Evolutionary conservation across 192 early-diverging fungal species (phyloP), one percentile per base, ranked within the genome.

Genomic region (Coemansia sp.): DNA sequence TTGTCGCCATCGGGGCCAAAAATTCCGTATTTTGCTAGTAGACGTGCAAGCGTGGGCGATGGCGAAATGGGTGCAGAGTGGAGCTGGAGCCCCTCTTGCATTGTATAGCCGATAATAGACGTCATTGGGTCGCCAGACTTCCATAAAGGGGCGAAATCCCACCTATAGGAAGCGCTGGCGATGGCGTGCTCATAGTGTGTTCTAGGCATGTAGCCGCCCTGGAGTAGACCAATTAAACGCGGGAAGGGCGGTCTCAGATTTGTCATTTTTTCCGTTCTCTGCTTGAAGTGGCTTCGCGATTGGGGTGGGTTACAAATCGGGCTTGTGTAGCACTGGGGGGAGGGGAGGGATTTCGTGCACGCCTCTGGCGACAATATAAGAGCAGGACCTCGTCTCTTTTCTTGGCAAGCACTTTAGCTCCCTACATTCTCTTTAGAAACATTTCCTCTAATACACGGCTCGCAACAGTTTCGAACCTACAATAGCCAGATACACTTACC

Each of bases 111-210:
- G 29, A 54, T 3, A 54, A 31, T 27, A 53, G 19, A 54, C 51
- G 51, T 54, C 51, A 54, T 54, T 53, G 29, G 41, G 27, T 54
- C 27, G 51, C 27, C 16, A 11, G 51, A 31, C 27, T 31, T 31
- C 27, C 16, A 9, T 24, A 14, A 53, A 51, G 39, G 24, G 64
- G 37, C 24, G 51, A 34, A 36, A 59, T n/a, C 33, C n/a, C 57
- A 2, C 66, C 66, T 68, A 68, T 68, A 11, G 57, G 17, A 33
- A 19, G 16, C 40, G 56, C 16, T 6, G 41, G 42, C 41, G 66
- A 68, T 68, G 56, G 66, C 66, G 66, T 68, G 66, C 66, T 68
- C 57, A 31, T 27, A 19, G 57, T 4, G 35, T 35, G 57, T 36
- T 59, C 35, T 36, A 36, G 57, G 33, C 19, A 19, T 50, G 21